Conservation (phyloP, 305 asterid genomes). For the Fraxinus latifolia region DNA sequence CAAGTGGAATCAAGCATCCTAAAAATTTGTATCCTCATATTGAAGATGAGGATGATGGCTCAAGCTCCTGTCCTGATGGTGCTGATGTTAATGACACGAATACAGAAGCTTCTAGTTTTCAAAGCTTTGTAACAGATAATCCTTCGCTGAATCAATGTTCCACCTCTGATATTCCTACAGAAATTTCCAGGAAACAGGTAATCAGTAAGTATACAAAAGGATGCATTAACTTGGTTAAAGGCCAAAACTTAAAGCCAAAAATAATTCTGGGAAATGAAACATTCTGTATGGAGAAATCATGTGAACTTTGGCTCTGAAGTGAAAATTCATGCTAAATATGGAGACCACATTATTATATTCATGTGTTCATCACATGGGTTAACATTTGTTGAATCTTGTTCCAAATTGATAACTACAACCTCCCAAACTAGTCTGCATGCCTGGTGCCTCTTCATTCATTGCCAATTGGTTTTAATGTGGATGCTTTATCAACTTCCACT, state of each 20-base stretch:
- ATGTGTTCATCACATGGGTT: not conserved
- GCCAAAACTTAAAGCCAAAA: not conserved
- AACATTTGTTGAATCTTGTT: not conserved
- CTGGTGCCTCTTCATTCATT: not conserved
- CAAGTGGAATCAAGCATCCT: constrained; percentile 27
- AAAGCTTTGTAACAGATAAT: constrained; percentile 36
- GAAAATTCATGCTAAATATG: not conserved
- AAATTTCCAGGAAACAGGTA: constrained; percentile 50
- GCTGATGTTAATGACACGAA: constrained; percentile 23
- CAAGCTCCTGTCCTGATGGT: constrained; percentile 19
- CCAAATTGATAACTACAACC: not conserved
- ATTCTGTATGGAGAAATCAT: not conserved
- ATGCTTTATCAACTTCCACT: not conserved
- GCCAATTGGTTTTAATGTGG: not conserved
- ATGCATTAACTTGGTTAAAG: not conserved
- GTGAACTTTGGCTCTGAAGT: not conserved
- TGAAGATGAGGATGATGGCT: constrained; percentile 25
- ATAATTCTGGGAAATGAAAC: not conserved
- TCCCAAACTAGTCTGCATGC: not conserved
- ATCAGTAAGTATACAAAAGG: not conserved
- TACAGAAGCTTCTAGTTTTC: constrained; percentile 36
- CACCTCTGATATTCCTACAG: constrained; percentile 31
- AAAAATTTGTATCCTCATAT: constrained; percentile 21
- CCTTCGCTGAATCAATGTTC: constrained; percentile 39
- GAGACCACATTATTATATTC: not conserved